Conservation (phyloP, 441 rosid species). For the Populus hybrid region DNA sequence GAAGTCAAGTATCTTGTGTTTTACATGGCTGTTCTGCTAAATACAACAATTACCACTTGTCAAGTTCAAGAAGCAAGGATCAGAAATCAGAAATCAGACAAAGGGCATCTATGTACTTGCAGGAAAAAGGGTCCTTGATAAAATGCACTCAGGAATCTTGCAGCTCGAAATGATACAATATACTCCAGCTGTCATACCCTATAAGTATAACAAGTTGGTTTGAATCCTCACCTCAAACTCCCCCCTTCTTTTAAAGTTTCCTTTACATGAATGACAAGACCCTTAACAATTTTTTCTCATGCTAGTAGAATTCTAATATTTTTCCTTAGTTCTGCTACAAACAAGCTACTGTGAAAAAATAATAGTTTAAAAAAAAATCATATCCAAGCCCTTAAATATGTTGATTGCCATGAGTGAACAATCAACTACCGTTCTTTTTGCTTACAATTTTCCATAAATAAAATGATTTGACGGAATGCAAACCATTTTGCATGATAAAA, state of each 20-base stretch:
- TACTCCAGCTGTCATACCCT: not conserved
- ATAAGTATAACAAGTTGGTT: not conserved
- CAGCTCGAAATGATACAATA: not conserved
- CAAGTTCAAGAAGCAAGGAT: not conserved
- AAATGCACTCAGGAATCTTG: not conserved
- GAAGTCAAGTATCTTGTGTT: not conserved
- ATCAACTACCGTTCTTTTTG: not conserved
- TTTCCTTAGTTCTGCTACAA: not conserved
- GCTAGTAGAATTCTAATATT: not conserved
- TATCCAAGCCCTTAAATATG: not conserved
- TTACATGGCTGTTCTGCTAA: not conserved
- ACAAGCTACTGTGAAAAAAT: not conserved
- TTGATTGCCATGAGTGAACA: not conserved
- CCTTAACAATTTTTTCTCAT: conserved; percentile 1
- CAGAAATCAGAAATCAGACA: not conserved
- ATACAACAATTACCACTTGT: not conserved
- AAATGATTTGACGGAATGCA: not conserved
- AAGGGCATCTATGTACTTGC: not conserved
- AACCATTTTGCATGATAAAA: not conserved
- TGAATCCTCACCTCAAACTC: not conserved
- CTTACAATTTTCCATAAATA: not conserved
- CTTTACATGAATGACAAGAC: not conserved
- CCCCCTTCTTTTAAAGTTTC: not conserved
- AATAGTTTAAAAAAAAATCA: not conserved
- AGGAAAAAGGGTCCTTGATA: not conserved